A percentile compares a stretch with the other conserved stretches of the same genome.
Evolutionary conservation across 2,329 filamentous ascomycete species (phyloP).

Genomic region (Aspergillus sp.): DNA sequence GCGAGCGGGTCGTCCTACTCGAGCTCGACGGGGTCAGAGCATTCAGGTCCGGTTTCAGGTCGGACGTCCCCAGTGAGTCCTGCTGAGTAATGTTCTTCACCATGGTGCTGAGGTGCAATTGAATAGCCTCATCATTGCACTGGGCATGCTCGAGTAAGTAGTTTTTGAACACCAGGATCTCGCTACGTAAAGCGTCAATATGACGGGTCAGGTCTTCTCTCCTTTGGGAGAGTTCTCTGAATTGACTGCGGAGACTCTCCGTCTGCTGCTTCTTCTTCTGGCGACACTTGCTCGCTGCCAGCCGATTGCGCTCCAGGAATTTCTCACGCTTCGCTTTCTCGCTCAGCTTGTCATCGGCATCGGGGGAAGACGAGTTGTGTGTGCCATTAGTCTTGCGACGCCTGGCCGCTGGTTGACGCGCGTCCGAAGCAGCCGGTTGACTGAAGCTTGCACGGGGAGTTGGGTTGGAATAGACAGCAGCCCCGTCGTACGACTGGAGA

Average conservation of each 20-base stretch:
- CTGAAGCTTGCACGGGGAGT: neutral
- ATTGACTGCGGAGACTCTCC: conserved; percentile 48
- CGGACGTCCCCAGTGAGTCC: neutral
- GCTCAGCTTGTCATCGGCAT: neutral
- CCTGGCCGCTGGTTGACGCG: neutral
- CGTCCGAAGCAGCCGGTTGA: neutral
- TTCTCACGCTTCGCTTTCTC: conserved; percentile 45
- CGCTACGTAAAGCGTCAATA: conserved; percentile 36
- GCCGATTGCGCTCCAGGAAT: conserved; percentile 60
- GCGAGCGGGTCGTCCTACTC: neutral
- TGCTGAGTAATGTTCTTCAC: conserved; percentile 28
- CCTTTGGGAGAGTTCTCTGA: conserved; percentile 34
- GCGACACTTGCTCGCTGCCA: conserved; percentile 62
- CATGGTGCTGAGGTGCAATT: conserved; percentile 40
- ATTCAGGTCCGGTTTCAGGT: neutral
- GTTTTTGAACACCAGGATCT: conserved; percentile 43
- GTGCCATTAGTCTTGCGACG: neutral
- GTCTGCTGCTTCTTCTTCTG: conserved; percentile 63
- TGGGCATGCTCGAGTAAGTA: conserved; percentile 42
- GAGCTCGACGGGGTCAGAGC: neutral
- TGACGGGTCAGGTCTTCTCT: conserved; percentile 34
- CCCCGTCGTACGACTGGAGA: neutral
- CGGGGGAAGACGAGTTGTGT: neutral
- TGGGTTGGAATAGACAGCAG: neutral
- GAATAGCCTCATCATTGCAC: conserved; percentile 42